Evolutionary conservation across 23 red algal species (phyloP).

Genomic region (Gracilaria domingensis): DNA sequence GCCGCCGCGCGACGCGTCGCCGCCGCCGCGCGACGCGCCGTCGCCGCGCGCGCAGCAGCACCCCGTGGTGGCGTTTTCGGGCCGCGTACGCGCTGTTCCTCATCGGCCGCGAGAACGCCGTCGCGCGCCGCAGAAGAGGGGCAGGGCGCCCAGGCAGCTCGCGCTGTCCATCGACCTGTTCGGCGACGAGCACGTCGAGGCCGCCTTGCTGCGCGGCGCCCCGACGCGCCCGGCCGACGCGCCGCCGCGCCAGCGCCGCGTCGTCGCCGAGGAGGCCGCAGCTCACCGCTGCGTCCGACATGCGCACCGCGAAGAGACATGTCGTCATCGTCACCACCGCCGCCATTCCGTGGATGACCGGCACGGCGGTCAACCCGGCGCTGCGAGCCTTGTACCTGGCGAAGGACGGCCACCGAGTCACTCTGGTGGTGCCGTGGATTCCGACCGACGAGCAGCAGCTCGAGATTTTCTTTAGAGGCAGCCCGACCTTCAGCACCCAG

Average conservation of each 20-base stretch:
- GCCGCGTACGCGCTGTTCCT: constrained; percentile 50
- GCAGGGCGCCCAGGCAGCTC: constrained; percentile 10
- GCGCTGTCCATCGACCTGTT: constrained; percentile 46
- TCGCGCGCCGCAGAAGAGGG: background rate
- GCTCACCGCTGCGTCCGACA: constrained; percentile 46
- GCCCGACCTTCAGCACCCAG: constrained; percentile 32
- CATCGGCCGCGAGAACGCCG: constrained; percentile 11
- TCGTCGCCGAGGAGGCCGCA: background rate
- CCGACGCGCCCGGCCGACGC: background rate
- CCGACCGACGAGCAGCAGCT: constrained; percentile 52
- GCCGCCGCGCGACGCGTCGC: too few relatives aligned
- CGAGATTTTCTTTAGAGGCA: constrained; percentile 57
- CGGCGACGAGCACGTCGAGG: constrained; percentile 11
- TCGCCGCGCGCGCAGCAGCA: constrained; percentile 27
- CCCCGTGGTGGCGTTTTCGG: constrained; percentile 22
- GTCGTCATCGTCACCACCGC: constrained; percentile 81
- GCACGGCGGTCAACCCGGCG: constrained; percentile 76
- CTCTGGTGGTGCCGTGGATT: constrained; percentile 75
- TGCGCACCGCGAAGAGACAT: constrained; percentile 50
- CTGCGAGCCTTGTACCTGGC: constrained; percentile 78
- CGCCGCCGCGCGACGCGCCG: constrained; percentile 15
- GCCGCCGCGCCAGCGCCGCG: background rate
- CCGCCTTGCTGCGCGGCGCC: background rate
- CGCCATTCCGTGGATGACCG: constrained; percentile 88
- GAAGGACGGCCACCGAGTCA: constrained; percentile 73